Base-by-base conservation (phyloP, 2,329 filamentous ascomycete genomes). In the Colletotrichum simmondsii region DNA sequence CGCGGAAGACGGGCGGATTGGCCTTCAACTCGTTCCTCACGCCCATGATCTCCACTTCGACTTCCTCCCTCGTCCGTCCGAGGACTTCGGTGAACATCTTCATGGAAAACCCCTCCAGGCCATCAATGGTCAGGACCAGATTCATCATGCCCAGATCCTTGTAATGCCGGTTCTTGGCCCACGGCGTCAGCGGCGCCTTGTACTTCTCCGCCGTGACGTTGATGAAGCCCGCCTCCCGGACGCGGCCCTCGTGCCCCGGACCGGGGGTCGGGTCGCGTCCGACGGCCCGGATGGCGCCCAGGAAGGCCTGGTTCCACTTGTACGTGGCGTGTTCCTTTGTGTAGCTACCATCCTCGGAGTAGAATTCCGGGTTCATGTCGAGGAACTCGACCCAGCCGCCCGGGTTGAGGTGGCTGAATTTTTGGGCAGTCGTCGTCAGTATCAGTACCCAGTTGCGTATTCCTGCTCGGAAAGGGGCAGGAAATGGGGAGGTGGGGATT, bases 191-290 rank as follows among this genome's bases (percentile, higher is more conserved):
- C 1, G 82, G 81, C 63, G 79, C 72, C 72, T 80, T 80, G 72
- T 78, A 81, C 11, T 76, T 30, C 11, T 75, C 76, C 58, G 81
- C 77, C 2, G 75, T 75, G 16, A 83, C 76, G 61, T 81, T 80
- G 12, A 73, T 65, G 71, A 85, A 85, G 1, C 83, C 83, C 2
- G 82, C 82, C n/a, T 83, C 80, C 2, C 76, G 74, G 76, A 83
- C 79, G 81, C 79, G 81, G 32, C 28, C 67, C 73, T 81, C 78
- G 63, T 1, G 75, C 68, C 7, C 6, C 65, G 77, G 72, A 46
- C 71, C 76, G 0, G 81, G 81, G 2, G 83, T 78, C 46, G 82
- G 74, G 19, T 80, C 77, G 6, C 77, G 81, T 63, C 66, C 68
- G 16, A 53, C 74, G 71, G 1, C 72, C 59, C 14, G 75, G 32